Base-by-base conservation (phyloP, 2,329 filamentous ascomycete genomes). In the Biscogniauxia sp. region DNA sequence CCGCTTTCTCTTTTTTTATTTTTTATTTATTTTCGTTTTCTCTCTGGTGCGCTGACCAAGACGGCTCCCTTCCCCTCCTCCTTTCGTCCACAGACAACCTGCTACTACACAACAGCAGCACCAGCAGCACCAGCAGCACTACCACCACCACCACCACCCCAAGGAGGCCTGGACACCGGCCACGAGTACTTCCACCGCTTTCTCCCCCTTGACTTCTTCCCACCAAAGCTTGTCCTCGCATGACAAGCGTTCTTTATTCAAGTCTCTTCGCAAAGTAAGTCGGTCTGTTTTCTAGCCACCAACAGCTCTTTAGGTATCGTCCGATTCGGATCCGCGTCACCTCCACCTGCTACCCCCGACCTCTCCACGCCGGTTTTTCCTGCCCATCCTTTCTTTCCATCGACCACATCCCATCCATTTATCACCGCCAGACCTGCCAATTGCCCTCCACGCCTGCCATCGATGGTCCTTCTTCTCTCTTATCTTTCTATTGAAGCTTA, bases 41-140 rank as follows among this genome's bases (percentile, higher is more conserved):
- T 32, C 28, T 63, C 59, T 64, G 63, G 68, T 73, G 70, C 67
- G 68, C 71, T 73, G 66, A 69, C 70, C 61, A 45, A 45, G 69
- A 60, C 64, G 62, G 61, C 60, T 66, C 58, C 67, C 60, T 63
- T 32, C 28, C 11, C 11, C 11, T 32, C 28, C 28, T 7, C 28
- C 28, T 32, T 13, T 7, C 53, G 65, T 62, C 59, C 50, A 62
- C 61, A 65, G 64, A 67, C 61, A 61, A 61, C 61, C 66, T 65
- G 65, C 64, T 64, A 57, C 58, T 58, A 55, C 63, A 61, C 64
- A 68, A 66, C 59, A 55, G 41, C 53, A 55, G 57, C 61, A 23
- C 13, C 11, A 23, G 23, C 23, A 23, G 23, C 23, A 23, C 2
- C 19, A 51, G 53, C 26, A 49, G 58, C 51, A 59, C 51, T 45